Evolutionary conservation across 164 flowering plant species (phyloP).

Genomic region (Echeveria elegans): DNA sequence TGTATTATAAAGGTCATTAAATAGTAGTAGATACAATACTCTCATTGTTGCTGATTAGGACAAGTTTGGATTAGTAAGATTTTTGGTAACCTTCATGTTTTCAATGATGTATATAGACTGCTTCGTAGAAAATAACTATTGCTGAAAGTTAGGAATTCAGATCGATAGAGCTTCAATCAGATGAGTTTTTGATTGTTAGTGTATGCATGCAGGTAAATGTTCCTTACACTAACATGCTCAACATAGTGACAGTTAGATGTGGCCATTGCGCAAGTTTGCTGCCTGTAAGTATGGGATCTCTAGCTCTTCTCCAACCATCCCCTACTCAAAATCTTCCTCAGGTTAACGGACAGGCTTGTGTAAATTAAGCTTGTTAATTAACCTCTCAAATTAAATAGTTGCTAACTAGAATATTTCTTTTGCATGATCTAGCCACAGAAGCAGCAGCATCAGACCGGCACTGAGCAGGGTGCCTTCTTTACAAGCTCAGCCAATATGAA

Average conservation of each 20-base stretch:
- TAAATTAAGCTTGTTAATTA: background rate
- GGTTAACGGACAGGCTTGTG: too few relatives aligned
- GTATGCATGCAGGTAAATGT: constrained; percentile 54
- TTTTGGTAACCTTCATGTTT: background rate
- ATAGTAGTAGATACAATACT: too few relatives aligned
- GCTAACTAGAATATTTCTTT: too few relatives aligned
- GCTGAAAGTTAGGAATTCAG: background rate
- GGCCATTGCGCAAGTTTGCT: constrained; percentile 78
- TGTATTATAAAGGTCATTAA: background rate
- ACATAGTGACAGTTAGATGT: constrained; percentile 69
- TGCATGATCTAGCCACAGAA: background rate
- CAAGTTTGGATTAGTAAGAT: background rate
- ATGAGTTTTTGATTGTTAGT: background rate
- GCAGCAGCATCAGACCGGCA: background rate
- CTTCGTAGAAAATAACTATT: background rate
- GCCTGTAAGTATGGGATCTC: constrained; percentile 65
- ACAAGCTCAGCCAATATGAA: constrained; percentile 1
- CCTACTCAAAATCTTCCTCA: constrained; percentile 46
- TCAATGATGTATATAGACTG: background rate
- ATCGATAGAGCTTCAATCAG: background rate
- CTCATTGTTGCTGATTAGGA: background rate
- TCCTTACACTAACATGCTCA: constrained; percentile 48
- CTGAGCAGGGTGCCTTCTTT: constrained; percentile 5
- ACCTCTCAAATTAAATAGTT: background rate
- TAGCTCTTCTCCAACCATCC: constrained; percentile 45